Evolutionary conservation across 257 asterid genomes (phyloP).

Genomic region (Gentiana dahurica): DNA sequence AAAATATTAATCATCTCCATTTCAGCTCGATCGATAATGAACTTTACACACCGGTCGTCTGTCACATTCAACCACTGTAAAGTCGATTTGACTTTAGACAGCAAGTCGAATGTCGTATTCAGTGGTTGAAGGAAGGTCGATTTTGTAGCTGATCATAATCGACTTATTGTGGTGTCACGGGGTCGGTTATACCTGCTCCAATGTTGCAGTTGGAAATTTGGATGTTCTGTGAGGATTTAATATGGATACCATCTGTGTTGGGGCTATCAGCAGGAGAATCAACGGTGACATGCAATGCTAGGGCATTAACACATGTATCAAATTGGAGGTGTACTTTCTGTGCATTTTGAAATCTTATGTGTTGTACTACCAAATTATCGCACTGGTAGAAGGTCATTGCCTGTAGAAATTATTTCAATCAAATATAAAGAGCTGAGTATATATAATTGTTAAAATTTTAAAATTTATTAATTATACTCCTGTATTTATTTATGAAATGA

Average conservation of each 20-base stretch:
- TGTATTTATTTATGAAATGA: no score
- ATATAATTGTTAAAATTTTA: background rate
- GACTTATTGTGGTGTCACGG: no score
- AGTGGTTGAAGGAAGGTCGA: no score
- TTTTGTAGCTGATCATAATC: background rate
- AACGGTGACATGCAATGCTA: conserved; percentile 38
- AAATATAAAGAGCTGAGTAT: background rate
- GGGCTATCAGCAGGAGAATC: conserved; percentile 56
- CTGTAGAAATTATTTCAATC: conserved; percentile 21
- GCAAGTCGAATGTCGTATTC: no score
- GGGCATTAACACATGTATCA: conserved; percentile 35
- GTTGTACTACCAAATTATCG: conserved; percentile 36
- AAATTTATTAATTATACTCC: no score
- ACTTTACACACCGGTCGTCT: no score
- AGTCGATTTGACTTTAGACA: no score
- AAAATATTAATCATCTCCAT: no score
- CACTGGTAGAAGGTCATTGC: conserved; percentile 60
- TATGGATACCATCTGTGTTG: conserved; percentile 84
- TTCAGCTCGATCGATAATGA: no score
- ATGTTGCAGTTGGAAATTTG: conserved; percentile 36
- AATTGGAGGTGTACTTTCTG: conserved; percentile 67
- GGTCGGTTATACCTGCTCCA: conserved; percentile 39
- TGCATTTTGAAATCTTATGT: conserved; percentile 38
- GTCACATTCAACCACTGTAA: no score
- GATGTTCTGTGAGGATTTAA: conserved; percentile 42